phyloP scores from a whole-genome alignment of 2,329 filamentous ascomycete species.

The Phyllosticta citrichinensis region DNA sequence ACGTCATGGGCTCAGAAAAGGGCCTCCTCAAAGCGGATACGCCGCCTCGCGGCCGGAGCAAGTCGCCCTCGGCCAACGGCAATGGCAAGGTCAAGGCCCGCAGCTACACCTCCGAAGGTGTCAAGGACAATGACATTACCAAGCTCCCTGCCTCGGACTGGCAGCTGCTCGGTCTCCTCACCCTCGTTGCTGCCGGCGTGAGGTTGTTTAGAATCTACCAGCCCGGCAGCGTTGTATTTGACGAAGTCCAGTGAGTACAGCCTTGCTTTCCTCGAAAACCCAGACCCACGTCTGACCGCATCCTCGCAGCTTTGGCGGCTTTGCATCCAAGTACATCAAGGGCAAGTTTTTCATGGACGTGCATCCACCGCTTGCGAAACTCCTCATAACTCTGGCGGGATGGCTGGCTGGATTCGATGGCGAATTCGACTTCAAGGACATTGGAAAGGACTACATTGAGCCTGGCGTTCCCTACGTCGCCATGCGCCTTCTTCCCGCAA shows the following conservation, averaged over 20 bases:
- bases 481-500: constrained; percentile 87
- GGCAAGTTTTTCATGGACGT: constrained; percentile 99
- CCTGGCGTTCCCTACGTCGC: constrained; percentile 92
- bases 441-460: constrained; percentile 96
- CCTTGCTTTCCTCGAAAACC: background rate
- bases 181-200: constrained; percentile 65
- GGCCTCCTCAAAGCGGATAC: constrained; percentile 5
- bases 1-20: constrained; percentile 10
- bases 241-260: constrained; percentile 89
- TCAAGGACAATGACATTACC: constrained; percentile 87
- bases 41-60: constrained; percentile 18
- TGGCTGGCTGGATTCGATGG: constrained; percentile 94
- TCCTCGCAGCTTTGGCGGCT: constrained; percentile 74
- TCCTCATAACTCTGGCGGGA: constrained; percentile 89
- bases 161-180: constrained; percentile 62
- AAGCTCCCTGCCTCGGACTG: constrained; percentile 77
- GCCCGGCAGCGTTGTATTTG: constrained; percentile 92
- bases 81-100: constrained; percentile 22
- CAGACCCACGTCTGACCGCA: background rate
- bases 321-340: constrained; percentile 98
- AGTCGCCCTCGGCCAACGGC: constrained; percentile 25
- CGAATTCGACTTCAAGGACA: constrained; percentile 97
- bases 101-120: constrained; percentile 67
- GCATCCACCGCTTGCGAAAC: constrained; percentile 93
- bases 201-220: constrained; percentile 94